A percentile compares a stretch with the other conserved stretches of the same genome.
Evolutionary conservation across 2,329 filamentous ascomycete species (phyloP).

Genomic region (Aschersonia sp.): DNA sequence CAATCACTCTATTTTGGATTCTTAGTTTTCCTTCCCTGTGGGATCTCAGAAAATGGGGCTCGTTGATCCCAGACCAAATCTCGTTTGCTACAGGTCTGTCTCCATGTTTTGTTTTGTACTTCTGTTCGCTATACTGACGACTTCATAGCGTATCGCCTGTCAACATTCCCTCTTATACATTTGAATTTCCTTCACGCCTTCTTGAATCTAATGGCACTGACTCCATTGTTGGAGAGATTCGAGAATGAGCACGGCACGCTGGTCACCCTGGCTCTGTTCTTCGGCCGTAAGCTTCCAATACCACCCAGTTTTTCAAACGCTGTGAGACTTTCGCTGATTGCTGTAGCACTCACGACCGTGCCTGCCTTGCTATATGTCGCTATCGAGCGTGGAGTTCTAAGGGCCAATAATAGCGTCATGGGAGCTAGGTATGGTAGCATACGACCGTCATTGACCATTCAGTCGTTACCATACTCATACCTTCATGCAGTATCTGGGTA

Average conservation of each 20-base stretch:
- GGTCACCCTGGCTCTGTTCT: slow-evolving; percentile 73
- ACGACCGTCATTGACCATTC: slow-evolving; percentile 11
- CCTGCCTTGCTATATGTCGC: slow-evolving; percentile 72
- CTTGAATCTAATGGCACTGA: slow-evolving; percentile 66
- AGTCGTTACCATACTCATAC: neutral
- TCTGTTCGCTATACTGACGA: neutral
- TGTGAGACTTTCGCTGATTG: neutral
- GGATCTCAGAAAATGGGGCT: slow-evolving; percentile 63
- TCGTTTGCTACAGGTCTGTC: slow-evolving; percentile 48
- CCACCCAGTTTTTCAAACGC: neutral
- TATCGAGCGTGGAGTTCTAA: slow-evolving; percentile 59
- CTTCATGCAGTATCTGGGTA: slow-evolving; percentile 61
- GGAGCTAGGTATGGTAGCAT: slow-evolving; percentile 53
- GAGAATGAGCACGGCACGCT: slow-evolving; percentile 86
- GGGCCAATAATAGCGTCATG: slow-evolving; percentile 58
- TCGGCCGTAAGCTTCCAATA: slow-evolving; percentile 57
- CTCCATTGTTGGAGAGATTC: slow-evolving; percentile 85
- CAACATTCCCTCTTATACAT: slow-evolving; percentile 85
- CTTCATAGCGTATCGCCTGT: slow-evolving; percentile 69
- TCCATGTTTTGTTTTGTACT: too few relatives aligned
- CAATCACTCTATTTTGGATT: slow-evolving; percentile 51
- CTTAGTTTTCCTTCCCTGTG: slow-evolving; percentile 54
- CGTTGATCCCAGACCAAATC: slow-evolving; percentile 65
- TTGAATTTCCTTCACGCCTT: slow-evolving; percentile 65
- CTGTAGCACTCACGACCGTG: slow-evolving; percentile 58